phyloP scores from a whole-genome alignment of 371 early-diverging fungal genomes.

The Syncephalastrum sp. region DNA sequence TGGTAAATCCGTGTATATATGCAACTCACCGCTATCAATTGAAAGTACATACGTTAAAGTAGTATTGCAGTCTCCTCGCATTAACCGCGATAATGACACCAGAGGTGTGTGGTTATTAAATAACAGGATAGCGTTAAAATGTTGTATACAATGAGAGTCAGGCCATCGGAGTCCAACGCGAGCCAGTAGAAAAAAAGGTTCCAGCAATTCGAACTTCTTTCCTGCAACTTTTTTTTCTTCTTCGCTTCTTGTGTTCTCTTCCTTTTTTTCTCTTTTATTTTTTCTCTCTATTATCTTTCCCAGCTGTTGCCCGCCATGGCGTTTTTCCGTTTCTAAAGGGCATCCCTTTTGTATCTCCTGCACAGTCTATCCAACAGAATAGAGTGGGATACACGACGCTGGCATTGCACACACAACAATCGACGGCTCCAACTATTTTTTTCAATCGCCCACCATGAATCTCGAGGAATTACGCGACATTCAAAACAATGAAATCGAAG shows the following conservation, averaged over 20 bases:
- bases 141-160: no score
- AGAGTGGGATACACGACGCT: not conserved
- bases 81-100: no score
- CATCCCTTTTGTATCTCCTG: slow-evolving; percentile 2
- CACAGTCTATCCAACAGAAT: not conserved
- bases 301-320: slow-evolving; percentile 3
- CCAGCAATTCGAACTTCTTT: slow-evolving; percentile 2
- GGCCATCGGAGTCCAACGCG: no score
- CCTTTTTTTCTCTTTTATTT: not conserved
- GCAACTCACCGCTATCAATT: no score
- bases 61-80: no score
- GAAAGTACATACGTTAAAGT: no score
- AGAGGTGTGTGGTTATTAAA: no score
- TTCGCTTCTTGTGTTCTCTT: not conserved
- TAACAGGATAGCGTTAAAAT: no score
- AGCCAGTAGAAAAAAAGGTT: not conserved
- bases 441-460: slow-evolving; percentile 24
- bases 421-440: not conserved
- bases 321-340: no score
- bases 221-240: not conserved
- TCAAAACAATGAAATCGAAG: slow-evolving; percentile 77
- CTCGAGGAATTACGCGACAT: slow-evolving; percentile 62
- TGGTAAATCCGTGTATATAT: no score
- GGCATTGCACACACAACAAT: not conserved
- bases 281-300: not conserved